These are phyloP conservation scores for Vickermania spadyakhi DNA, from an alignment of 208 protist genomes.

Conservation along the genomic window DNA sequence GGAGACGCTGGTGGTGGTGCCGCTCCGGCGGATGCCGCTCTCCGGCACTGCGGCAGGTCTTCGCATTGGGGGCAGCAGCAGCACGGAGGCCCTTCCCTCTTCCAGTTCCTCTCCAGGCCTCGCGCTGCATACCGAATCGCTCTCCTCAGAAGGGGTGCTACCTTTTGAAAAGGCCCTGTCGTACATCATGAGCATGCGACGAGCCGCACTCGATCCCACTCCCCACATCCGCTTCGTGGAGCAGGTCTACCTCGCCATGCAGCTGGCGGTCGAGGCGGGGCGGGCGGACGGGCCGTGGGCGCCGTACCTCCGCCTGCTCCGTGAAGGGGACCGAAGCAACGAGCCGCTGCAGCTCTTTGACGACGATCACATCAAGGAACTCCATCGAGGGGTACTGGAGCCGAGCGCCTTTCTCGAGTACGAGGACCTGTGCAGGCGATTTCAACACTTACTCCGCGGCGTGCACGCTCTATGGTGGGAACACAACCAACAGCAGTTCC, in stretches of 20 bases:
- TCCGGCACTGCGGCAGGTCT: not conserved
- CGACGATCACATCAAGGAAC: conserved; percentile 41
- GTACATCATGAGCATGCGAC: conserved; percentile 8
- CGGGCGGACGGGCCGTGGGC: conserved; percentile 28
- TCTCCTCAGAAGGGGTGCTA: too few species aligned
- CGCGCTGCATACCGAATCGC: too few species aligned
- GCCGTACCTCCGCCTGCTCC: conserved; percentile 32
- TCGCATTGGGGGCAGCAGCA: conserved; percentile 3
- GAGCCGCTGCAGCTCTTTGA: conserved; percentile 21
- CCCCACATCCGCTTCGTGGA: conserved; percentile 60
- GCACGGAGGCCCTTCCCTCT: conserved; percentile 27
- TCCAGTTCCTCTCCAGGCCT: too few species aligned
- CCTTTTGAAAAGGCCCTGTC: not conserved
- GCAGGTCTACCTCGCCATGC: conserved; percentile 44
- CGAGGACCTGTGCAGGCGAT: conserved; percentile 39
- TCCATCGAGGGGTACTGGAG: conserved; percentile 51
- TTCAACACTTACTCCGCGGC: conserved; percentile 34
- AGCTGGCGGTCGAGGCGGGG: conserved; percentile 43
- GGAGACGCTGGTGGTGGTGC: conserved; percentile 47
- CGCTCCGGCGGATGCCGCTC: conserved; percentile 7
- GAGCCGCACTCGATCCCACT: conserved; percentile 37
- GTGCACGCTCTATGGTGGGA: conserved; percentile 38
- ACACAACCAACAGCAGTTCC: not conserved
- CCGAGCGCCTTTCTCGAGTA: conserved; percentile 46
- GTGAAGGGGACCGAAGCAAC: not conserved